A percentile compares a stretch with the other conserved stretches of the same genome.
phyloP scores from a whole-genome alignment of 805 yeast genomes.

The Jamesozyma rosinii region DNA sequence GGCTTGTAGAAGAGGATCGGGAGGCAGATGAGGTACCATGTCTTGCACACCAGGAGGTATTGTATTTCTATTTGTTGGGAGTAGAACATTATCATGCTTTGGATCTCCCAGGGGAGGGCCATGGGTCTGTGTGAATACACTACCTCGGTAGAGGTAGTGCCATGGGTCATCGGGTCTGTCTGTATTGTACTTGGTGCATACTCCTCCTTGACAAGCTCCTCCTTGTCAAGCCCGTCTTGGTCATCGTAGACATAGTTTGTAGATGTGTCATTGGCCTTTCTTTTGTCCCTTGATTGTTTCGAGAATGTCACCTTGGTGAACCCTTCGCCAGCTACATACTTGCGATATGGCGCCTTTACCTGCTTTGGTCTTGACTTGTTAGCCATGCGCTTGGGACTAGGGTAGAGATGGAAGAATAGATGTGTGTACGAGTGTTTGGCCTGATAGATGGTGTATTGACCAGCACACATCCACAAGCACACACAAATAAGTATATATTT shows the following conservation, averaged over 20 bases:
- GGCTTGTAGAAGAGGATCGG: conserved; percentile 63
- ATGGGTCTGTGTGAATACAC: conserved; percentile 2
- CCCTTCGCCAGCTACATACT: conserved; percentile 48
- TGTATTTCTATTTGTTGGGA: conserved; percentile 23
- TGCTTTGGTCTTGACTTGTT: conserved; percentile 83
- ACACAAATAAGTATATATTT: too few species aligned
- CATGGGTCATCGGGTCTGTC: not conserved
- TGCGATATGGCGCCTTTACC: conserved; percentile 66
- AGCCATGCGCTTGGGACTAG: conserved; percentile 43
- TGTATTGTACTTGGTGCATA: not conserved
- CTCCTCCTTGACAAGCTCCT: not conserved
- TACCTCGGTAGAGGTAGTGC: not conserved
- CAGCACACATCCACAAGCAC: too few species aligned
- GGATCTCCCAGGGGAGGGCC: conserved; percentile 43
- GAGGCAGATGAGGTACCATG: conserved; percentile 52
- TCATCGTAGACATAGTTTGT: conserved; percentile 1
- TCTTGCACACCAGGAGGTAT: conserved; percentile 50
- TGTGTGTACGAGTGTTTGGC: too few species aligned
- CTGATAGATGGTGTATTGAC: too few species aligned
- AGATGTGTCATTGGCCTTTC: not conserved
- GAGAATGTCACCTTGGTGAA: conserved; percentile 15
- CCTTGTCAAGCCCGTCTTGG: not conserved
- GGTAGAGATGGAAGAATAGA: not conserved
- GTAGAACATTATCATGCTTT: conserved; percentile 32
- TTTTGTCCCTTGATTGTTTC: conserved; percentile 1